Conservation (phyloP, 2,329 filamentous ascomycete genomes). For the Metarhizium robertsii region DNA sequence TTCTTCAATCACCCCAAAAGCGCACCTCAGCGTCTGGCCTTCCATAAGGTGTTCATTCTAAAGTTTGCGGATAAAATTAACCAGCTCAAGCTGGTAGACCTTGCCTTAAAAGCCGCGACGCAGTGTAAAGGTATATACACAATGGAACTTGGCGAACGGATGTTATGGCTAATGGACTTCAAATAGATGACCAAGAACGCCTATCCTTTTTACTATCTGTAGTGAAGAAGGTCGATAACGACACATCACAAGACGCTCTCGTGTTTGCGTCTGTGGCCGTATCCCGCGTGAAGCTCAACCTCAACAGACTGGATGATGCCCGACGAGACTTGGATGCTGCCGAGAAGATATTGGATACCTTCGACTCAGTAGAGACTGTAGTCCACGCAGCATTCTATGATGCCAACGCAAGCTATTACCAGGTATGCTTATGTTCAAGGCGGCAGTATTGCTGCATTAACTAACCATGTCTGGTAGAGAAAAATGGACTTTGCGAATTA, state of each 20-base stretch:
- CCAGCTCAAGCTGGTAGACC: slow-evolving; percentile 88
- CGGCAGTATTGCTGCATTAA: not conserved
- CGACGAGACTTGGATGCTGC: slow-evolving; percentile 80
- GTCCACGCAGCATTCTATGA: slow-evolving; percentile 96
- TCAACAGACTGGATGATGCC: slow-evolving; percentile 72
- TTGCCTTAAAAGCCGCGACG: slow-evolving; percentile 78
- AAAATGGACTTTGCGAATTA: slow-evolving; percentile 92
- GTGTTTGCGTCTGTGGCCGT: slow-evolving; percentile 90
- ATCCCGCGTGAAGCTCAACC: slow-evolving; percentile 73
- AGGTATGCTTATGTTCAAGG: slow-evolving; percentile 33
- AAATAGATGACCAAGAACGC: slow-evolving; percentile 72
- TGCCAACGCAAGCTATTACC: slow-evolving; percentile 90
- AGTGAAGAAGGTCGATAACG: slow-evolving; percentile 81
- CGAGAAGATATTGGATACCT: slow-evolving; percentile 78
- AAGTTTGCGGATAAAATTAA: slow-evolving; percentile 99
- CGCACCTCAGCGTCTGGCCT: slow-evolving; percentile 71
- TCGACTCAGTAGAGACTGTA: slow-evolving; percentile 90
- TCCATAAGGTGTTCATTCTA: slow-evolving; percentile 92
- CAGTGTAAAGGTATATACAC: slow-evolving; percentile 63
- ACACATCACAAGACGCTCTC: slow-evolving; percentile 87
- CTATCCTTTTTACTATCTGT: slow-evolving; percentile 77
- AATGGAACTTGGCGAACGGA: slow-evolving; percentile 6
- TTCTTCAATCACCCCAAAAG: slow-evolving; percentile 83
- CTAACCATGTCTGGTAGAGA: slow-evolving; percentile 24
- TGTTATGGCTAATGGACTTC: slow-evolving; percentile 3